A percentile compares a stretch with the other conserved stretches of the same genome.
These are phyloP conservation scores for Vaccinium vitisidaea DNA, from an alignment of 148 eudicot genomes.

Conservation along the genomic window DNA sequence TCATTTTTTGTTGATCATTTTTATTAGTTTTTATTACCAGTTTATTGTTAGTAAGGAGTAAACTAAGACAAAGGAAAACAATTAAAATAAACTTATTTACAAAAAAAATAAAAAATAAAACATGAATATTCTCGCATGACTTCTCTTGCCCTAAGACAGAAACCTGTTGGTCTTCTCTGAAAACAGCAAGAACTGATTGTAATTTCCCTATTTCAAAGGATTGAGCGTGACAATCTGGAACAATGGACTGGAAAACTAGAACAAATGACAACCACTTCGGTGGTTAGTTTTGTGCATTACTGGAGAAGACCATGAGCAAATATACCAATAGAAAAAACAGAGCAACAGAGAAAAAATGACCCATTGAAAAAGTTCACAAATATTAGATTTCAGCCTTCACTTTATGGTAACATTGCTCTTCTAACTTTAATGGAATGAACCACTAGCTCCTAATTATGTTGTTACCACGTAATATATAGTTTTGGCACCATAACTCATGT, in stretches of 20 bases:
- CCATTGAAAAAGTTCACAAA: background rate
- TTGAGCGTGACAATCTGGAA: background rate
- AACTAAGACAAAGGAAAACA: background rate
- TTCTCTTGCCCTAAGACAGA: background rate
- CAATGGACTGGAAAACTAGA: too few species aligned
- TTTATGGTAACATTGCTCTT: background rate
- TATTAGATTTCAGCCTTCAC: background rate
- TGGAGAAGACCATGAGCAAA: background rate
- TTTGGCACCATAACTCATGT: background rate
- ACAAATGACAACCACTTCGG: background rate
- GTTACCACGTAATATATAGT: background rate
- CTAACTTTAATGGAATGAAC: background rate
- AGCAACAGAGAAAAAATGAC: background rate
- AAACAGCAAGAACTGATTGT: background rate
- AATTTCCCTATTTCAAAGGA: background rate
- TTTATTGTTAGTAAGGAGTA: background rate
- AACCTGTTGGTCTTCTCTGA: background rate
- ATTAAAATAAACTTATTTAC: too few species aligned
- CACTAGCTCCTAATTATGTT: background rate
- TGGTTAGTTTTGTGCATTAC: background rate
- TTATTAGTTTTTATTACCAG: background rate
- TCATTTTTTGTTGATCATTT: background rate
- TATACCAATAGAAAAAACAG: background rate
- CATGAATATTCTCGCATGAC: background rate
- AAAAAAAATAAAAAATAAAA: too few species aligned